phyloP scores from a whole-genome alignment of 2,329 filamentous ascomycete species.

The Penicillium sp. region DNA sequence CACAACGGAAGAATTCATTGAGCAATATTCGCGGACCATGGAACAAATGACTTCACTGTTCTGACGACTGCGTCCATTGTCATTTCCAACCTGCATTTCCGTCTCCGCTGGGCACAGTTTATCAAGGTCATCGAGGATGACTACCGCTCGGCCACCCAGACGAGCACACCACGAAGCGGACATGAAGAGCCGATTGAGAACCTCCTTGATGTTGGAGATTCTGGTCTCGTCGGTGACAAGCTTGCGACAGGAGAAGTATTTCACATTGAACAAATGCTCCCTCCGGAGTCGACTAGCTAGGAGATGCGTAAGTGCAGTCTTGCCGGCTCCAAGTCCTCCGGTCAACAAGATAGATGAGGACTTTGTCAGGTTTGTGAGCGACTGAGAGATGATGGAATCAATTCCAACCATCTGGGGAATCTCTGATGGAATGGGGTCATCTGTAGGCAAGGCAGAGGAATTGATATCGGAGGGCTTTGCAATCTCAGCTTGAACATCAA shows the following conservation, averaged over 20 bases:
- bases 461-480: slow-evolving; percentile 62
- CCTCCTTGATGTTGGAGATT: slow-evolving; percentile 89
- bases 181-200: slow-evolving; percentile 80
- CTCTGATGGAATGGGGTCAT: slow-evolving; percentile 59
- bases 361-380: slow-evolving; percentile 77
- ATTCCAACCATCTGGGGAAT: slow-evolving; percentile 78
- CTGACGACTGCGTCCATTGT: slow-evolving; percentile 90
- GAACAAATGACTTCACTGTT: slow-evolving; percentile 87
- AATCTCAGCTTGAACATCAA: slow-evolving; percentile 78
- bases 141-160: slow-evolving; percentile 78
- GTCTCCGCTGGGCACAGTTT: slow-evolving; percentile 92
- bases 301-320: slow-evolving; percentile 77
- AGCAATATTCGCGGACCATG: slow-evolving; percentile 82
- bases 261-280: slow-evolving; percentile 76
- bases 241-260: slow-evolving; percentile 84
- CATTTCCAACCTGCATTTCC: slow-evolving; percentile 88
- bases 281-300: slow-evolving; percentile 74
- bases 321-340: slow-evolving; percentile 87
- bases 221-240: slow-evolving; percentile 89
- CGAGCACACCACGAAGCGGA: slow-evolving; percentile 88
- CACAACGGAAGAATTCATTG: slow-evolving; percentile 77
- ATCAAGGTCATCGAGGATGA: slow-evolving; percentile 91
- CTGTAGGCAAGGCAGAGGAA: slow-evolving; percentile 47
- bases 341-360: slow-evolving; percentile 88
- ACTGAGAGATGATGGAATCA: slow-evolving; percentile 72